Evolutionary conservation across 2,329 filamentous ascomycete species (phyloP).

Genomic region (Colletotrichum cereale): DNA sequence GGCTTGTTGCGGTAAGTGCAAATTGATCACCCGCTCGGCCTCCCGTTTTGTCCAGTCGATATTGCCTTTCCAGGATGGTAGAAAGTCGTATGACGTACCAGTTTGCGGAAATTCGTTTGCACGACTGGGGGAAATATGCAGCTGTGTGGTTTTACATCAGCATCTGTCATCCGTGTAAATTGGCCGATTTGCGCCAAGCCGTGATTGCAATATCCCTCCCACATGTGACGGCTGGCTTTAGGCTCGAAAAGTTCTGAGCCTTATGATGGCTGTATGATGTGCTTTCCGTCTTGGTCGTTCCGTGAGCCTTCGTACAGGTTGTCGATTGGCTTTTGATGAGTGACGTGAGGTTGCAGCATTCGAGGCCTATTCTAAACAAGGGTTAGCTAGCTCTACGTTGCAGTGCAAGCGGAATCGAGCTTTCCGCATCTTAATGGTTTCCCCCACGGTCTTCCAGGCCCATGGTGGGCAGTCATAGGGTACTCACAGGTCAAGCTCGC

Average conservation of each 20-base stretch:
- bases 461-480: neutral
- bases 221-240: slow-evolving; percentile 24
- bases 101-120: neutral
- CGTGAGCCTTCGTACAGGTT: slow-evolving; percentile 7
- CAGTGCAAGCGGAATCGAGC: slow-evolving; percentile 31
- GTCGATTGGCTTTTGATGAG: slow-evolving; percentile 2
- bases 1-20: slow-evolving; percentile 30
- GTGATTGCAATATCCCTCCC: neutral
- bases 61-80: neutral
- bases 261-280: slow-evolving; percentile 20
- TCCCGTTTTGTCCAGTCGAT: neutral
- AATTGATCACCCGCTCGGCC: slow-evolving; percentile 7
- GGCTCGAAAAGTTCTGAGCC: slow-evolving; percentile 22
- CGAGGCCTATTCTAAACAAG: slow-evolving; percentile 1
- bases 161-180: slow-evolving; percentile 33
- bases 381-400: slow-evolving; percentile 15
- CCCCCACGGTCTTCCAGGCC: slow-evolving; percentile 10
- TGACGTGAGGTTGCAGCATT: slow-evolving; percentile 37
- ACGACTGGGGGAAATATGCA: neutral
- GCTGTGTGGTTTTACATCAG: slow-evolving; percentile 32
- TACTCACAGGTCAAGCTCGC: neutral
- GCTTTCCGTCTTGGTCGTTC: slow-evolving; percentile 9
- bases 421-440: slow-evolving; percentile 35
- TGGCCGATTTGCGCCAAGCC: neutral
- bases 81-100: neutral